Conservation (phyloP, 306 rosid genomes). For the Sicyos baderoa region DNA sequence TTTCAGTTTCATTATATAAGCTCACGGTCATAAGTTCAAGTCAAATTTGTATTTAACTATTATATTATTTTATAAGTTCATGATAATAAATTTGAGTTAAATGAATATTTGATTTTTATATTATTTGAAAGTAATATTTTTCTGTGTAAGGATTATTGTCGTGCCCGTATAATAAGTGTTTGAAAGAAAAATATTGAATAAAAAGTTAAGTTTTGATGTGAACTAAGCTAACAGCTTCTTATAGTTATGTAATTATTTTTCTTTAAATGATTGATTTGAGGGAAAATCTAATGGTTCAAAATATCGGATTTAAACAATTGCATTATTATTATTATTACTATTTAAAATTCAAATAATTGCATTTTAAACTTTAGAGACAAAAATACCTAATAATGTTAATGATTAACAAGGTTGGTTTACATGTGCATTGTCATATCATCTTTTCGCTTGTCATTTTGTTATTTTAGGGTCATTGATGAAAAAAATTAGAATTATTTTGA, state of each 20-base stretch:
- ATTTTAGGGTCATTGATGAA: background rate
- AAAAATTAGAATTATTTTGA: no score
- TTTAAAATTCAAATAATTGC: background rate
- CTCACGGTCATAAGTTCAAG: no score
- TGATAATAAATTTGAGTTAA: no score
- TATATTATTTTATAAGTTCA: no score
- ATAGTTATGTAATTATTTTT: background rate
- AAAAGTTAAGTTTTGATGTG: background rate
- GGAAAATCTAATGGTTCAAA: background rate
- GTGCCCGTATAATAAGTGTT: no score
- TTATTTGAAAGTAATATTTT: no score
- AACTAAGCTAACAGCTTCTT: background rate
- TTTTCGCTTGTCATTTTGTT: background rate
- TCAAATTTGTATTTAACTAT: no score
- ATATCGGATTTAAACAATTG: background rate
- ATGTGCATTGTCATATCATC: background rate
- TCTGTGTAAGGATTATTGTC: no score
- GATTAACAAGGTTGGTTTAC: background rate
- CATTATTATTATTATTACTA: no score
- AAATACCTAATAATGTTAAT: background rate
- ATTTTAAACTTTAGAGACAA: background rate
- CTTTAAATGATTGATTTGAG: background rate
- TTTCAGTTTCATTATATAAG: no score
- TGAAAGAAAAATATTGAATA: background rate
- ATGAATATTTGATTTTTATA: no score